These are phyloP conservation scores for Stipa capillata DNA, from an alignment of 176 grass and related monocot genomes.

Conservation along the genomic window DNA sequence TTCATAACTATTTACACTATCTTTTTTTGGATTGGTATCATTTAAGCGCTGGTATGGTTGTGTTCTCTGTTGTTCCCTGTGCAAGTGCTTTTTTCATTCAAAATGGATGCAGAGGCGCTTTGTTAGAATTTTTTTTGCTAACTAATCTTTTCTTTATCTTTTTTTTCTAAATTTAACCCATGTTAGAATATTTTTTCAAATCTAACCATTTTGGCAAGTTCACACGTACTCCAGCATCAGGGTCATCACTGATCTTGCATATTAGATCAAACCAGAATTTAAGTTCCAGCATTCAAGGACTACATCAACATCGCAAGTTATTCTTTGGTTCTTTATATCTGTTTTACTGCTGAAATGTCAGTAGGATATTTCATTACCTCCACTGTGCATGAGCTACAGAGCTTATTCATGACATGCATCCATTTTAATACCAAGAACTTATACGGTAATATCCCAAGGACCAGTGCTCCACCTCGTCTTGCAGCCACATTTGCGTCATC, in stretches of 20 bases:
- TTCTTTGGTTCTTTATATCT: neutral
- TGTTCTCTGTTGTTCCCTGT: too few species aligned
- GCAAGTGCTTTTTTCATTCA: too few species aligned
- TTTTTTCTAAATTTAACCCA: too few species aligned
- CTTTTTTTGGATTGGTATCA: too few species aligned
- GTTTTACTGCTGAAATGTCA: conserved; percentile 5
- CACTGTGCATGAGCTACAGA: conserved; percentile 83
- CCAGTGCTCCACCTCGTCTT: conserved; percentile 86
- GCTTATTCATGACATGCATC: conserved; percentile 64
- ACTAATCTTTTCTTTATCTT: too few species aligned
- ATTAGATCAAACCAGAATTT: conserved; percentile 19
- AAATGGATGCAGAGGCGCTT: too few species aligned
- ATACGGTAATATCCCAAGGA: conserved; percentile 80
- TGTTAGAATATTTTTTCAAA: too few species aligned
- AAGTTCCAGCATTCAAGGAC: conserved; percentile 17
- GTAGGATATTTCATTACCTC: conserved; percentile 49
- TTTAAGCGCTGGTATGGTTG: too few species aligned
- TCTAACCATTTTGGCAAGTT: too few species aligned
- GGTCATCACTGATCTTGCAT: conserved; percentile 85
- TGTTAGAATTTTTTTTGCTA: too few species aligned
- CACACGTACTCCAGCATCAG: conserved; percentile 88
- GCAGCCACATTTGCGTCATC: conserved; percentile 91
- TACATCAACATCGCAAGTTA: neutral
- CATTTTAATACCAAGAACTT: conserved; percentile 74
- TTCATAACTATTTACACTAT: too few species aligned